phyloP scores from a whole-genome alignment of 805 yeast genomes.

The Candida succiphila region DNA sequence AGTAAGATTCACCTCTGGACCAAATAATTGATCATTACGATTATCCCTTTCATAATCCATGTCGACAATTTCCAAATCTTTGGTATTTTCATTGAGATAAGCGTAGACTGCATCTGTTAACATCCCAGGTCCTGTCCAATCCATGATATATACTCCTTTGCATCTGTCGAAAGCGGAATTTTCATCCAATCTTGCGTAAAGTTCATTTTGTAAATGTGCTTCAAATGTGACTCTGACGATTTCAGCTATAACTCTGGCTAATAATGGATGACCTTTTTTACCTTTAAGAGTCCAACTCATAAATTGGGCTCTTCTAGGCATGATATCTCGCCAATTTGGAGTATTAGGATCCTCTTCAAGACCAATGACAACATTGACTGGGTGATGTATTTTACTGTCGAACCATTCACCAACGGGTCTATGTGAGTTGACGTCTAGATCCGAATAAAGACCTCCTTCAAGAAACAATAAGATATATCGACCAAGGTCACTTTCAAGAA shows the following conservation, averaged over 20 bases:
- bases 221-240: conserved; percentile 64
- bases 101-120: conserved; percentile 49
- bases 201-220: conserved; percentile 24
- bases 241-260: conserved; percentile 62
- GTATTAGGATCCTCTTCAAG: conserved; percentile 92
- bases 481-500: conserved; percentile 82
- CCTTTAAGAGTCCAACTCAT: conserved; percentile 92
- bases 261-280: conserved; percentile 76
- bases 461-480: conserved; percentile 74
- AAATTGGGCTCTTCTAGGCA: conserved; percentile 79
- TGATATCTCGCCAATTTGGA: conserved; percentile 78
- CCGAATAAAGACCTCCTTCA: conserved; percentile 83
- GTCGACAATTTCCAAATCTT: conserved; percentile 2
- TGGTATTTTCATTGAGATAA: conserved; percentile 2
- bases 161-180: conserved; percentile 33
- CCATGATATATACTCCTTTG: conserved; percentile 63
- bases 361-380: conserved; percentile 69
- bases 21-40: background rate
- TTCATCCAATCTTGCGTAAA: conserved; percentile 4
- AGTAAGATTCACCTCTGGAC: conserved; percentile 1
- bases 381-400: conserved; percentile 15
- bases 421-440: conserved; percentile 67
- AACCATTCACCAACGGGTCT: conserved; percentile 62
- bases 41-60: background rate
- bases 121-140: conserved; percentile 91